Base-by-base conservation (phyloP, 2,329 filamentous ascomycete genomes). In the Rosellinia necatrix region DNA sequence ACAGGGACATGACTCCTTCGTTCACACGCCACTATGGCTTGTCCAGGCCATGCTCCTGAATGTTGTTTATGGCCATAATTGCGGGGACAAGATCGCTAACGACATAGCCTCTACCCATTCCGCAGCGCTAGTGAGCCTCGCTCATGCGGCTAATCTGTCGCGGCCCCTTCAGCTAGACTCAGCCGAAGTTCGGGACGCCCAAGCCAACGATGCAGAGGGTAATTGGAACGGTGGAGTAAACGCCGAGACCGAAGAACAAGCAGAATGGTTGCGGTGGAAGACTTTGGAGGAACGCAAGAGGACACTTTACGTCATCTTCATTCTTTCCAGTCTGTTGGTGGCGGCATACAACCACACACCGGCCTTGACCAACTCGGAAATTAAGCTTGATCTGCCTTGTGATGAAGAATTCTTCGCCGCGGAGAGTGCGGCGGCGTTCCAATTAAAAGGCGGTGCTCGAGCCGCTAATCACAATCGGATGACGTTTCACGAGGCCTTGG, bases 11-110 rank as follows among this genome's bases (percentile, higher is more conserved):
- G 88, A 91, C 56, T 81, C 81, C 46, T 80, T 85, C 13, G 82
- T 86, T 34, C 86, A 91, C 63, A 93, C 92, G 2, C 93, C 93
- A 0, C 81, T 97, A 35, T 97, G 93, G 92, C 81, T 99, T 22
- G 92, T 97, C 13, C 94, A 97, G 73, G 91, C 93, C 0, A 97
- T 97, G 93, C 79, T 97, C 7, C 81, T 99, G 47, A 97, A 96
- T 70, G 90, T 97, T 32, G 90, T 97, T 13, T 97, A 96, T 70
- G 93, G 93, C 12, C 91, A 97, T 72, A 96, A 96, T 64, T 96
- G 92, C 70, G 91, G 90, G 32, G 93, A 97, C 71, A 93, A 96
- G 75, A 88, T 86, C 50, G 89, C 91, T 19, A 91, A 90, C 58
- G 92, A 97, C 70, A 96, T 96, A 67, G 93, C 93, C 1, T 92